Conservation (phyloP, 1,284 basidiomycete genomes). For the Austropuccinia psidii region DNA sequence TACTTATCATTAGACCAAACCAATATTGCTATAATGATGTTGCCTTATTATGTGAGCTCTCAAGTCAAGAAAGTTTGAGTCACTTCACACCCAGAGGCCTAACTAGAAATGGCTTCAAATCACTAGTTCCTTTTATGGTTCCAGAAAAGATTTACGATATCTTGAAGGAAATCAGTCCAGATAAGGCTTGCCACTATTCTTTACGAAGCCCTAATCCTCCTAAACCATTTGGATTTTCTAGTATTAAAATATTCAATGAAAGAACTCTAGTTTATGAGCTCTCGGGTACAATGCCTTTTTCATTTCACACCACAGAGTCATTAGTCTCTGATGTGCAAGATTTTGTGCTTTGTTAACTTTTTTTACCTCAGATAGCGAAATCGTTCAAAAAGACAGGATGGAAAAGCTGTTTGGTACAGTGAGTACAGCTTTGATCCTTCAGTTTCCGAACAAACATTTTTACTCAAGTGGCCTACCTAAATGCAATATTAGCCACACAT, state of each 20-base stretch:
- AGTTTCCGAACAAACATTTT: no score
- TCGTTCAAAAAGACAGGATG: conserved; percentile 25
- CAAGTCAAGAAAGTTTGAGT: no score
- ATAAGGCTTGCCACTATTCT: conserved; percentile 30
- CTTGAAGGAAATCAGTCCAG: conserved; percentile 16
- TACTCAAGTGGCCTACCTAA: no score
- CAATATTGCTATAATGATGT: conserved; percentile 33
- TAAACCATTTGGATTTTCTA: background rate
- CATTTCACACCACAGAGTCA: no score
- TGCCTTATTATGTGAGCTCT: conserved; percentile 24
- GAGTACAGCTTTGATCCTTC: no score
- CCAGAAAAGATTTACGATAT: conserved; percentile 13
- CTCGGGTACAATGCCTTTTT: background rate
- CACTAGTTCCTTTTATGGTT: conserved; percentile 30
- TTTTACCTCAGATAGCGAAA: no score
- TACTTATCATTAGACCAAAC: conserved; percentile 21
- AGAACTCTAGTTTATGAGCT: conserved; percentile 12
- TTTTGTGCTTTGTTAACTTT: background rate
- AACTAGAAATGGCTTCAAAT: no score
- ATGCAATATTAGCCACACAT: conserved; percentile 22
- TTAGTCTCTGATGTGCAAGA: background rate
- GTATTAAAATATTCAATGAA: background rate
- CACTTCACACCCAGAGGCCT: no score
- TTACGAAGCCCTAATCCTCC: background rate
- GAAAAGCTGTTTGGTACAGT: conserved; percentile 26